Base-by-base conservation (phyloP, 352 stramenopile genomes). In the Phytophthora pluvialis region DNA sequence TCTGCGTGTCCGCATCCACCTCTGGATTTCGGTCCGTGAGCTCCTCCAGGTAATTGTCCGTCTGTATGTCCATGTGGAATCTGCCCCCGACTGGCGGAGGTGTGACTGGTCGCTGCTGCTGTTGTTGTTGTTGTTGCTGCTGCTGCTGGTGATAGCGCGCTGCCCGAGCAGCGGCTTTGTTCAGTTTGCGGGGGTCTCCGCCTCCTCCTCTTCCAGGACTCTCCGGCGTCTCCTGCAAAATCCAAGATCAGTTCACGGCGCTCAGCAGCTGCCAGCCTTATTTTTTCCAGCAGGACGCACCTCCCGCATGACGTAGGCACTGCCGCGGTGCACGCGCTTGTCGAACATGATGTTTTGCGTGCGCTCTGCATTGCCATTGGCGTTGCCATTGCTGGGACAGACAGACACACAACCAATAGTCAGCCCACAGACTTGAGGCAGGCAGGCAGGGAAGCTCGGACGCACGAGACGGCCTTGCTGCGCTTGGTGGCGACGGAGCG, bases 311-410 rank as follows among this genome's bases (percentile, higher is more conserved):
- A 94, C 86, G 70, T 97, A 98, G 16, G 94, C 98, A 54, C 94
- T 98, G 8, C 95, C 93, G n/a, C 95, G 88, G 36, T 98, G 88
- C 36, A 98, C 84, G n/a, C 95, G 83, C 42, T 84, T 82, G 69
- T 98, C 93, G 49, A 86, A 98, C 94, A 98, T 98, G 62, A 98
- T 95, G 63, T 98, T 98, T 52, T 95, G 86, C 11, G 75, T 13
- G 40, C 80, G 68, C 11, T 90, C 83, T 28, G 28, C 51, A 4
- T 76, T 83, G 62, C 33, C 31, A 35, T 64, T 64, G 35, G 16
- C 46, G 42, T 33, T 65, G 46, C 38, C 45, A 55, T 61, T 67
- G 28, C 56, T 71, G 45, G 18, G 10, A 32, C 3, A 45, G 6
- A 47, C 5, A 18, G 9, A 39, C 8, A 40, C 11, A 38, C 28